Base-by-base conservation (phyloP, 495 filamentous ascomycete species). In the Aspergillus biplanus region DNA sequence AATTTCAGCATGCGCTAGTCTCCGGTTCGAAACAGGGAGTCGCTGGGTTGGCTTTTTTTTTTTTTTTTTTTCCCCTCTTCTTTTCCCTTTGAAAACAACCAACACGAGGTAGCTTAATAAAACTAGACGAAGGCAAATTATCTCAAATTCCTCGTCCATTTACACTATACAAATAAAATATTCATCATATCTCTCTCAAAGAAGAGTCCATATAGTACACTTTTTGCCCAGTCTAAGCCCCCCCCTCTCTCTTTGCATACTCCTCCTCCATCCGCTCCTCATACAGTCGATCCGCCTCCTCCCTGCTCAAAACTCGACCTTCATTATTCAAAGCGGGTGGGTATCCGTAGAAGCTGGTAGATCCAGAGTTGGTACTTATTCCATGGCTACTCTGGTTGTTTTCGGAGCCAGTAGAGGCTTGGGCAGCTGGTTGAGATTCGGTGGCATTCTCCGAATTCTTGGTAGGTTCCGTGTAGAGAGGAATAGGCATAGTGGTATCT, bases 251-350 rank as follows among this genome's bases (percentile, higher is more conserved):
- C 80, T 90, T 90, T n/a, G 89, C 88, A 71, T 92, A 91, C 73
- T 92, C 88, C 46, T 91, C 89, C 78, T 90, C 87, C 64, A 90
- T 91, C n/a, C 82, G 76, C 76, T 90, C 88, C 69, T 89, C 85
- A 56, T 90, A 92, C 15, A 83, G 60, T 31, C 78, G 78, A 62
- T 89, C 87, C 3, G 85, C 87, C 68, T 86, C 85, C 58, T 83
- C 81, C 64, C 73, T 74, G 50, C 70, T 81, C 68, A 82, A 48
- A 7, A 69, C 55, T n/a, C 65, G 68, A 32, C 74, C 65, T 21
- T 68, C 53, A 7, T 66, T 66, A 42, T 52, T 52, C 59, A 53
- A 27, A 1, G 59, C 50, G 0, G 52, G 21, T 16, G 44, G 32
- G 33, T 32, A 39, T 31, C 27, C 11, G 34, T 27, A 31, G 6